Evolutionary conservation across 2,329 filamentous ascomycete genomes (phyloP).

Genomic region (Neonectria faginata): DNA sequence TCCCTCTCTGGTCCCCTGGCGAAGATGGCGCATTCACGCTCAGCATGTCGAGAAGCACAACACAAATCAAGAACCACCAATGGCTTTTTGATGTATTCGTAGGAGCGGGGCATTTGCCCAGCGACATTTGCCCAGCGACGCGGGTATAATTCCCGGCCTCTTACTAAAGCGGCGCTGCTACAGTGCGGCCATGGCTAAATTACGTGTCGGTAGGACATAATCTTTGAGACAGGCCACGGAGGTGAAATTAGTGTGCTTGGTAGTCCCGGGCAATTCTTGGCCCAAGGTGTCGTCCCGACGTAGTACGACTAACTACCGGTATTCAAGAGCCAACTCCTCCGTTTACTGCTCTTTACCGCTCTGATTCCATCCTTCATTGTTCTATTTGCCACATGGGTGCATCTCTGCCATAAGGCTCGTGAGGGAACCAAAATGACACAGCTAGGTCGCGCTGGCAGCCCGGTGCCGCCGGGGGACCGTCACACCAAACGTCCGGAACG

Average conservation of each 20-base stretch:
- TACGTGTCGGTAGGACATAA: constrained; percentile 23
- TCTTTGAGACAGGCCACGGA: constrained; percentile 18
- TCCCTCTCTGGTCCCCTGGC: constrained; percentile 10
- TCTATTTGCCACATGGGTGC: not conserved
- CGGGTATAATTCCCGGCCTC: constrained; percentile 8
- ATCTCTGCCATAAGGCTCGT: not conserved
- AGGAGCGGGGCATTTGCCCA: constrained; percentile 5
- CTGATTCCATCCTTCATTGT: not conserved
- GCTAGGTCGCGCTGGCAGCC: constrained; percentile 7
- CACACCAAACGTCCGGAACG: constrained; percentile 20
- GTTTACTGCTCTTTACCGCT: not conserved
- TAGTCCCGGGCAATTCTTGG: constrained; percentile 5
- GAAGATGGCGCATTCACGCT: not conserved
- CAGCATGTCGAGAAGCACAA: not conserved
- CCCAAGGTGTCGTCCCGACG: not conserved
- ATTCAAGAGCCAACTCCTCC: not conserved
- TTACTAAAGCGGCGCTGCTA: constrained; percentile 23
- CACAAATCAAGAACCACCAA: not conserved
- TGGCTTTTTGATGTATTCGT: not conserved
- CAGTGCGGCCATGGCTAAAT: constrained; percentile 7
- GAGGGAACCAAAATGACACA: constrained; percentile 9
- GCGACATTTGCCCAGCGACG: not conserved
- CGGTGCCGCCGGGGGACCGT: constrained; percentile 13
- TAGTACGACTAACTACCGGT: not conserved
- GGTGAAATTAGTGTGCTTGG: not conserved